Conservation (phyloP, 2,329 filamentous ascomycete genomes). For the Atkinsonella texensis region DNA sequence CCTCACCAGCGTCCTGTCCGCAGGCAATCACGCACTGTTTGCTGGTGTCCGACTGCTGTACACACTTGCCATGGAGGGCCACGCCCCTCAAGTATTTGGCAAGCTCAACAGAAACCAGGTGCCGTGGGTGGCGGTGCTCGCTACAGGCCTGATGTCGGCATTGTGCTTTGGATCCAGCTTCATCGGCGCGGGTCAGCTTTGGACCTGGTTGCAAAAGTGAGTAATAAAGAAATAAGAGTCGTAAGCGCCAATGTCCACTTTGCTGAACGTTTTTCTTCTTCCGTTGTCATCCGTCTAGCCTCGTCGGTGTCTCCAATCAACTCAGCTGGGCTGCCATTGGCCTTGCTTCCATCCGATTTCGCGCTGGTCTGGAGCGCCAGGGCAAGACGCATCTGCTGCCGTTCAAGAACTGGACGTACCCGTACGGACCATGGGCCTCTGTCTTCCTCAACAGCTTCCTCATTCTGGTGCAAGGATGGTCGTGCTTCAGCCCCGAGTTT, state of each 20-base stretch:
- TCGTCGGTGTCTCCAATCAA: slow-evolving; percentile 57
- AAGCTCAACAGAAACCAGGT: slow-evolving; percentile 22
- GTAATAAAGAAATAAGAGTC: slow-evolving; percentile 7
- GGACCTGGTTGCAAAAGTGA: slow-evolving; percentile 55
- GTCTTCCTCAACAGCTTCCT: slow-evolving; percentile 46
- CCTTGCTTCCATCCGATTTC: slow-evolving; percentile 53
- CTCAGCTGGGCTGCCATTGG: slow-evolving; percentile 54
- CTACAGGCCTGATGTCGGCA: slow-evolving; percentile 42
- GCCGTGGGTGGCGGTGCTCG: slow-evolving; percentile 30
- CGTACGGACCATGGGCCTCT: slow-evolving; percentile 44
- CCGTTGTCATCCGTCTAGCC: slow-evolving; percentile 19
- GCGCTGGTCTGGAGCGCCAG: slow-evolving; percentile 41
- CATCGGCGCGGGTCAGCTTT: slow-evolving; percentile 52
- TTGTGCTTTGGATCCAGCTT: slow-evolving; percentile 54
- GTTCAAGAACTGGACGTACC: slow-evolving; percentile 57
- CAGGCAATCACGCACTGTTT: slow-evolving; percentile 26
- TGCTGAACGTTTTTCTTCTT: neutral
- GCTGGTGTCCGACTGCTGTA: slow-evolving; percentile 23
- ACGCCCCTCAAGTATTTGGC: slow-evolving; percentile 44
- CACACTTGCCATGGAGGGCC: slow-evolving; percentile 26
- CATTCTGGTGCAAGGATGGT: slow-evolving; percentile 52
- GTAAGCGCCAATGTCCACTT: neutral
- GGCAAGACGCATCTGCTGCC: slow-evolving; percentile 48
- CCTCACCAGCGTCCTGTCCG: slow-evolving; percentile 24
- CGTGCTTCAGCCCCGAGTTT: slow-evolving; percentile 47